These are phyloP conservation scores for Trichodelitschia bisporula DNA, from an alignment of 495 filamentous ascomycete species.

Conservation along the genomic window DNA sequence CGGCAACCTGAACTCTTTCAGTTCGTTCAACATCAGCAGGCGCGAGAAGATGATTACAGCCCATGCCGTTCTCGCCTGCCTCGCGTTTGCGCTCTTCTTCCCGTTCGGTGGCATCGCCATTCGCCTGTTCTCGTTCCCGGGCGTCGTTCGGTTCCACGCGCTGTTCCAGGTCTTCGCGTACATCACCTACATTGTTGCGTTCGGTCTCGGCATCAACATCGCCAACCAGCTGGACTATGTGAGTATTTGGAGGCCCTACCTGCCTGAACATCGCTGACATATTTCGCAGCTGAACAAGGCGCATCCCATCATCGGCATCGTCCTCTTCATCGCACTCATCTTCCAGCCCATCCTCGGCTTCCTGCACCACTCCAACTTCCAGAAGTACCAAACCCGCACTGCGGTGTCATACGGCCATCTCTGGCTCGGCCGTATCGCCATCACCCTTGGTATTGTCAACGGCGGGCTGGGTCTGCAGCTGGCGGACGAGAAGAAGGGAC, in stretches of 20 bases:
- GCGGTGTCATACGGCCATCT: conserved; percentile 5
- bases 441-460: conserved; percentile 14
- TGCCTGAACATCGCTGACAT: not conserved
- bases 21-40: not conserved
- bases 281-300: not conserved
- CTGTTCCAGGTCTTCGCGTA: conserved; percentile 7
- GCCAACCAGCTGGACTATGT: conserved; percentile 1
- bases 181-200: conserved; percentile 7
- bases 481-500: conserved; percentile 1
- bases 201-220: conserved; percentile 8
- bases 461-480: conserved; percentile 11
- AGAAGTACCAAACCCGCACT: conserved; percentile 3
- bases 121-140: conserved; percentile 4
- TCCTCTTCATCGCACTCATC: conserved; percentile 5
- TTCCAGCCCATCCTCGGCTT: conserved; percentile 6
- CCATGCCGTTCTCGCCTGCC: conserved; percentile 7
- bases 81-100: conserved; percentile 11
- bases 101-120: conserved; percentile 11
- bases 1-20: not conserved
- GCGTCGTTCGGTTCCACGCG: conserved; percentile 8
- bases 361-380: conserved; percentile 5
- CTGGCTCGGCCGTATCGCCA: conserved; percentile 8
- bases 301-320: conserved; percentile 5
- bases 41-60: conserved; percentile 2
- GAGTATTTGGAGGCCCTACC: not conserved